phyloP scores from a whole-genome alignment of 148 eudicot genomes.

The Camellia japonica region DNA sequence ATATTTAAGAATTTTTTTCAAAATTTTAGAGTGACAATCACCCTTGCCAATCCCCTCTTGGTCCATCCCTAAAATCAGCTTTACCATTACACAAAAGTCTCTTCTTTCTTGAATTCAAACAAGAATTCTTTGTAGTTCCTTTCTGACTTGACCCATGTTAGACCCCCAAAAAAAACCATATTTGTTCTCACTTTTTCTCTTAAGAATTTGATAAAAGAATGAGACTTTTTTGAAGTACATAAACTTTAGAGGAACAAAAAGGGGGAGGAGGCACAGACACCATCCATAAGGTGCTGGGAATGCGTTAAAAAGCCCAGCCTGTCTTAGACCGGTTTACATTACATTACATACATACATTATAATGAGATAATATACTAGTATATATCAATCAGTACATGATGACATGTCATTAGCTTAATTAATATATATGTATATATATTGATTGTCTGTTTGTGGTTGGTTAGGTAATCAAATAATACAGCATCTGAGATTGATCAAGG shows the following conservation, averaged over 20 bases:
- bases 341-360: not conserved
- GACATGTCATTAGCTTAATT: not conserved
- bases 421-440: not conserved
- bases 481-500: not conserved
- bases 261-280: not conserved
- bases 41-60: no score
- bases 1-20: no score
- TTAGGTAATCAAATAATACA: not conserved
- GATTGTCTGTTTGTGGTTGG: not conserved
- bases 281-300: conserved; percentile 1
- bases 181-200: not conserved
- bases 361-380: not conserved
- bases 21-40: no score
- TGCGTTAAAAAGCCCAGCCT: conserved; percentile 9
- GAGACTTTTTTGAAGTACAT: not conserved
- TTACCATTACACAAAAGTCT: no score
- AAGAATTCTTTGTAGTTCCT: not conserved
- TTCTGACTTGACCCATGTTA: not conserved
- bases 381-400: not conserved
- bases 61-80: no score
- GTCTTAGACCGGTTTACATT: not conserved
- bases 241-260: not conserved
- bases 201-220: no score
- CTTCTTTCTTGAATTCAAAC: not conserved
- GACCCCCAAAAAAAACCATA: not conserved